These are phyloP conservation scores for Trichomonascus vanleenenianus DNA, from an alignment of 805 yeast genomes.

Conservation along the genomic window DNA sequence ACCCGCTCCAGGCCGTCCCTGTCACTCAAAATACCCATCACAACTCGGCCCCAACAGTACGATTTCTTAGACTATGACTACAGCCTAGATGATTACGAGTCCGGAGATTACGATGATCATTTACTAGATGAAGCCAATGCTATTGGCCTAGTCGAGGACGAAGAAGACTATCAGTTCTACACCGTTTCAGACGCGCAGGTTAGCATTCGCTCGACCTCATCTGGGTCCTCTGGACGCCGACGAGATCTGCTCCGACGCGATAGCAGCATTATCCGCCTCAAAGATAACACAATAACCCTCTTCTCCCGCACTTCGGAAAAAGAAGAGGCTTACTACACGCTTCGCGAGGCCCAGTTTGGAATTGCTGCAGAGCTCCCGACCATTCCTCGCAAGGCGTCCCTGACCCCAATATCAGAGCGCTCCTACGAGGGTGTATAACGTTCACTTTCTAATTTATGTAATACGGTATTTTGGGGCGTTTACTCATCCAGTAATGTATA, in stretches of 20 bases:
- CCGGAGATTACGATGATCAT: slow-evolving; percentile 28
- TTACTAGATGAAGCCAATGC: slow-evolving; percentile 43
- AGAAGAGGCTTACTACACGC: slow-evolving; percentile 1
- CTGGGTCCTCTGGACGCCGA: not conserved
- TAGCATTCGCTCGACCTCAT: not conserved
- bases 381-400: slow-evolving; percentile 3
- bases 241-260: slow-evolving; percentile 8
- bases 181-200: not conserved
- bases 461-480: no score
- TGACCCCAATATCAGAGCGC: slow-evolving; percentile 17
- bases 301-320: not conserved
- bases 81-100: slow-evolving; percentile 23
- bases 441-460: no score
- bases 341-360: slow-evolving; percentile 3
- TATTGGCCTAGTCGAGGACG: slow-evolving; percentile 39
- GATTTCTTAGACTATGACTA: no score
- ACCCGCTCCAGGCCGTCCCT: slow-evolving; percentile 1
- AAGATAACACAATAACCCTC: slow-evolving; percentile 11
- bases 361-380: slow-evolving; percentile 1
- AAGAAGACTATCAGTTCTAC: slow-evolving; percentile 6
- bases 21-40: slow-evolving; percentile 24
- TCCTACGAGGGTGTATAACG: slow-evolving; percentile 2
- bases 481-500: no score
- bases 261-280: slow-evolving; percentile 7
- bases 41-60: slow-evolving; percentile 32